Conservation (phyloP, 2,329 filamentous ascomycete genomes). For the Cadophora luteo-olivacea region DNA sequence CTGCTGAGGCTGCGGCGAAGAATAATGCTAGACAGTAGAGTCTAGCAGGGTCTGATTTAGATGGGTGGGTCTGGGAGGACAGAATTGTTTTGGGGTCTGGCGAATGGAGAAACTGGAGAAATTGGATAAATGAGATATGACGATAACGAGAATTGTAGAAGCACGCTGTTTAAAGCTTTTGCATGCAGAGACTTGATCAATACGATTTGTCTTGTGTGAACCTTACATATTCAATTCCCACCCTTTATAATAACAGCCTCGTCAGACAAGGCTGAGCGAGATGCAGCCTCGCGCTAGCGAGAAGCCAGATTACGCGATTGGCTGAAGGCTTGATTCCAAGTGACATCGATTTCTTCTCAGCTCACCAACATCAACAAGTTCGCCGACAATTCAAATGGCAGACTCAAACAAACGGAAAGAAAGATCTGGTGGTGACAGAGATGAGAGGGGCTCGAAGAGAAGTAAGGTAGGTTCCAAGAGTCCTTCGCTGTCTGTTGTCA, state of each 20-base stretch:
- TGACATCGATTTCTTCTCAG: not conserved
- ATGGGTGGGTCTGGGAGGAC: not conserved
- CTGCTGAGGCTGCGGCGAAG: constrained; percentile 73
- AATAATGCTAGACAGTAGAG: constrained; percentile 60
- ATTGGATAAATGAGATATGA: not conserved
- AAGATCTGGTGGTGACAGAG: constrained; percentile 28
- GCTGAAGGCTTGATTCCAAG: not conserved
- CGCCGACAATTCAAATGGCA: constrained; percentile 30
- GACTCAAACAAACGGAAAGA: constrained; percentile 40
- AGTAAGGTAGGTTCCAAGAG: constrained; percentile 38
- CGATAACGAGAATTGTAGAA: not conserved
- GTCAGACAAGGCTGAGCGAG: not conserved
- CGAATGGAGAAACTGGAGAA: not conserved
- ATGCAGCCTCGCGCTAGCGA: not conserved
- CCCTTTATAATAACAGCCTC: no score
- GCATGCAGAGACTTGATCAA: not conserved
- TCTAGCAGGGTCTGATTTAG: not conserved
- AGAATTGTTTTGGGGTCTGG: not conserved
- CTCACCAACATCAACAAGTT: not conserved
- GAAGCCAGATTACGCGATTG: constrained; percentile 17
- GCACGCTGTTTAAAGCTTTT: not conserved
- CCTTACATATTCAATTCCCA: no score
- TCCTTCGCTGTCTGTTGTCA: not conserved
- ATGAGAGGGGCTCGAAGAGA: constrained; percentile 34
- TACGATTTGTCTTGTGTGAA: not conserved